A percentile compares a stretch with the other conserved stretches of the same genome.
Conservation (phyloP, 352 stramenopile species). For the Pythium oligandrum region DNA sequence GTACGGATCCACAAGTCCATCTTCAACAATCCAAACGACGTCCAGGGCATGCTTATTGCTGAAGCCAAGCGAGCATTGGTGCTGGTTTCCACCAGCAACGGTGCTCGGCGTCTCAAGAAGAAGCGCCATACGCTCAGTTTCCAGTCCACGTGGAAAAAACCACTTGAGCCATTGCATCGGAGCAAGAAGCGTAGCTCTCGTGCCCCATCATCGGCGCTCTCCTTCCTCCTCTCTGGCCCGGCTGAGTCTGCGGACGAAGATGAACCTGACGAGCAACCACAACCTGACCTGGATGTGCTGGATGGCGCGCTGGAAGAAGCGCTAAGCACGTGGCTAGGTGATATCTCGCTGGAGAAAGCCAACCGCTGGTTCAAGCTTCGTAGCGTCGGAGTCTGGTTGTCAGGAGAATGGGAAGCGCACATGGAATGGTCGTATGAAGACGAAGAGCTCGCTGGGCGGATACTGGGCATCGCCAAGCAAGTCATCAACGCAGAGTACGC, state of each 20-base stretch:
- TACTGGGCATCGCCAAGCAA: conserved; percentile 81
- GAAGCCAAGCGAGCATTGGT: conserved; percentile 81
- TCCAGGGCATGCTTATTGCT: conserved; percentile 72
- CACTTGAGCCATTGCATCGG: conserved; percentile 43
- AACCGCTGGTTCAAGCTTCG: conserved; percentile 74
- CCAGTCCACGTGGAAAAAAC: conserved; percentile 82
- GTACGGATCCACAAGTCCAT: conserved; percentile 82
- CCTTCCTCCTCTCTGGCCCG: conserved; percentile 71
- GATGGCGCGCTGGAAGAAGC: conserved; percentile 35
- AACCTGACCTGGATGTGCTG: conserved; percentile 53
- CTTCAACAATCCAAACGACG: conserved; percentile 73
- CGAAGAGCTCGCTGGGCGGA: conserved; percentile 73
- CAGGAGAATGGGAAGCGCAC: conserved; percentile 73
- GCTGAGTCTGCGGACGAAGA: conserved; percentile 73
- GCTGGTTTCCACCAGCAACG: conserved; percentile 60
- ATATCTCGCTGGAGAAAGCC: conserved; percentile 52
- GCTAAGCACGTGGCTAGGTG: conserved; percentile 60
- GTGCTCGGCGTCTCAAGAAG: conserved; percentile 75
- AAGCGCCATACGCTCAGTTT: conserved; percentile 80
- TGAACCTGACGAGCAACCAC: conserved; percentile 60
- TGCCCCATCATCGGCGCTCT: conserved; percentile 58
- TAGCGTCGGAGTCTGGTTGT: conserved; percentile 60
- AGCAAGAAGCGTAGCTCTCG: conserved; percentile 72
- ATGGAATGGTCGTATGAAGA: conserved; percentile 85
- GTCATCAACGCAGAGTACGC: conserved; percentile 66